phyloP scores from a whole-genome alignment of 148 eudicot genomes.

The Rhododendron ovatum region DNA sequence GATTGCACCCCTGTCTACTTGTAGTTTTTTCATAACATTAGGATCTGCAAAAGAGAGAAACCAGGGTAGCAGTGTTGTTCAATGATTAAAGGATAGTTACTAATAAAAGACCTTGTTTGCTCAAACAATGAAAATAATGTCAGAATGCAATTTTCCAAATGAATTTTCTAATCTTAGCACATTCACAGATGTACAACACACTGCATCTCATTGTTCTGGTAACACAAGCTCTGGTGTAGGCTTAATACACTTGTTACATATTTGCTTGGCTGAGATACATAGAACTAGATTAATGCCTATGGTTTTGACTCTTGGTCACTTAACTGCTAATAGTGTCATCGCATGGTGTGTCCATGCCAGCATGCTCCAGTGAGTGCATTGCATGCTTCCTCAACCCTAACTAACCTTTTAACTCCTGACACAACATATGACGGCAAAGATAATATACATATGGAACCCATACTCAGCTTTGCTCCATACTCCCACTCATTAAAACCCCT shows the following conservation, averaged over 20 bases:
- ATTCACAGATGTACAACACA: not conserved
- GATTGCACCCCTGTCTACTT: slow-evolving; percentile 97
- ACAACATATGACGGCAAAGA: not conserved
- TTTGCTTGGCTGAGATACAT: not conserved
- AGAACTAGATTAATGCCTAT: not conserved
- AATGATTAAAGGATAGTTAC: not conserved
- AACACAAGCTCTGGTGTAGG: not conserved
- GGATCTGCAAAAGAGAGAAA: slow-evolving; percentile 60
- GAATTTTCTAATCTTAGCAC: not conserved
- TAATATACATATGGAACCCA: not conserved
- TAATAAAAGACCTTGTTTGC: not conserved
- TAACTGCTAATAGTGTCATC: not conserved
- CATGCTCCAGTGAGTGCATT: not conserved
- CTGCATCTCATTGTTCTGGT: not conserved
- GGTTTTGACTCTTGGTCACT: not conserved
- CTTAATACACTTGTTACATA: not conserved
- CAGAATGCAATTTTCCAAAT: not conserved
- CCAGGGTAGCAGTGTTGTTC: not conserved
- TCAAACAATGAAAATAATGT: not conserved
- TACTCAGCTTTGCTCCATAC: not conserved
- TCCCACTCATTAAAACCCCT: not conserved
- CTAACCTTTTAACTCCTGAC: not conserved
- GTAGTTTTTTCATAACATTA: slow-evolving; percentile 82
- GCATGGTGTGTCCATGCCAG: not conserved
- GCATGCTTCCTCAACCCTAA: not conserved